phyloP scores from a whole-genome alignment of 208 protist genomes.

The Endotrypanum monterogeii region DNA sequence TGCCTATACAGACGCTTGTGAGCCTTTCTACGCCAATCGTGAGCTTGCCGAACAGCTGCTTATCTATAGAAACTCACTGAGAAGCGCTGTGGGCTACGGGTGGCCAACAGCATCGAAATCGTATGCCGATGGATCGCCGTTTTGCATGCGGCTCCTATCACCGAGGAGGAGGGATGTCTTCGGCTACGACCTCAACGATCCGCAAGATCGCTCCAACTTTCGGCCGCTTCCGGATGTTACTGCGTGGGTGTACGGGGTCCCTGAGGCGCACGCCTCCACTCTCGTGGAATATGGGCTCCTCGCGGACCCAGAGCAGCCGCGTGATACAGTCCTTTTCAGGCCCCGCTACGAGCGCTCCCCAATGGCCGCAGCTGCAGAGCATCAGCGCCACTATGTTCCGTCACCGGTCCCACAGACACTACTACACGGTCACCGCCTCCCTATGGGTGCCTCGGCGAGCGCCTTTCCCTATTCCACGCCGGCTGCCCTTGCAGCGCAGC shows the following conservation, averaged over 20 bases:
- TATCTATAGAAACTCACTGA: slow-evolving; percentile 47
- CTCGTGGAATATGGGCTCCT: slow-evolving; percentile 18
- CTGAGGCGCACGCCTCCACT: slow-evolving; percentile 16
- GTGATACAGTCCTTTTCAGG: slow-evolving; percentile 40
- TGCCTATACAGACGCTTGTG: slow-evolving; percentile 22
- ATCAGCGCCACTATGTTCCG: background rate
- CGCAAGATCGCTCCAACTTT: slow-evolving; percentile 1
- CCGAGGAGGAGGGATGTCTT: background rate
- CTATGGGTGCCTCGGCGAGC: background rate
- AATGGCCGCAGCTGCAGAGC: slow-evolving; percentile 23
- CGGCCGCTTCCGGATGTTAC: slow-evolving; percentile 34
- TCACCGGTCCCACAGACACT: background rate
- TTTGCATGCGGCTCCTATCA: slow-evolving; percentile 30
- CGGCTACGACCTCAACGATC: background rate
- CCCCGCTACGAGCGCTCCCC: slow-evolving; percentile 14
- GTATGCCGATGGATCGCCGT: slow-evolving; percentile 27
- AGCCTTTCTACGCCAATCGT: background rate
- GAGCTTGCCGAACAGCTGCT: slow-evolving; percentile 21
- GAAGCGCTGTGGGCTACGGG: slow-evolving; percentile 29
- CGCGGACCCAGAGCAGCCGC: slow-evolving; percentile 13
- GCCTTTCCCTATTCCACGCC: slow-evolving; percentile 38
- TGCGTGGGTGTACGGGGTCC: slow-evolving; percentile 72
- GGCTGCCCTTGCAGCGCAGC: slow-evolving; percentile 55
- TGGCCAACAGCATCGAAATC: slow-evolving; percentile 20
- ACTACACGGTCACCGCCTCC: background rate